Evolutionary conservation across 2,329 filamentous ascomycete genomes (phyloP).

Genomic region (Cadophora sp.): DNA sequence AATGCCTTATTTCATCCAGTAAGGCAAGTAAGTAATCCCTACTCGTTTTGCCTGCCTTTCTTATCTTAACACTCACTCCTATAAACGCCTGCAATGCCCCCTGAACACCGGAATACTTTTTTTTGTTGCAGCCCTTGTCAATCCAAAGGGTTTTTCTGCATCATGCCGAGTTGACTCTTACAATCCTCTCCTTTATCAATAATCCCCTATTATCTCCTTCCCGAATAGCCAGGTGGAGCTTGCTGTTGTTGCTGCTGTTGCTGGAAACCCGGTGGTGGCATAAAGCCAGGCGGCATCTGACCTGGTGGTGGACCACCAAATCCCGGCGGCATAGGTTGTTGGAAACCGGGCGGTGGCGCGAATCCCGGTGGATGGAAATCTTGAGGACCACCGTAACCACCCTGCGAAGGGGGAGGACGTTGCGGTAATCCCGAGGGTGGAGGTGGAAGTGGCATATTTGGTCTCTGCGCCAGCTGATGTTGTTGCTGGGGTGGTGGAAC

Average conservation of each 20-base stretch:
- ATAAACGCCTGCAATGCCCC: slow-evolving; percentile 19
- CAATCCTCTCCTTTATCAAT: neutral
- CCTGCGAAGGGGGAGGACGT: slow-evolving; percentile 72
- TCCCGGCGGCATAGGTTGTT: slow-evolving; percentile 51
- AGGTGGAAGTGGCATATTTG: slow-evolving; percentile 63
- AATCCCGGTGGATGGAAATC: slow-evolving; percentile 54
- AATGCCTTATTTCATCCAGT: neutral
- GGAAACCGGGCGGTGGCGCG: slow-evolving; percentile 56
- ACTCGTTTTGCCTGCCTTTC: neutral
- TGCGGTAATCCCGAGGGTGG: slow-evolving; percentile 63
- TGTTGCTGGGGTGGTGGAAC: slow-evolving; percentile 44
- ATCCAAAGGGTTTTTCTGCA: slow-evolving; percentile 2
- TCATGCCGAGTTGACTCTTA: slow-evolving; percentile 3
- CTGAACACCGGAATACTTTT: slow-evolving; percentile 12
- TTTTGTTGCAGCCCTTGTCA: slow-evolving; percentile 9
- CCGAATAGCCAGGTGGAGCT: slow-evolving; percentile 42
- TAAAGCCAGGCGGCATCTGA: slow-evolving; percentile 39
- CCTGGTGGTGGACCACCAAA: slow-evolving; percentile 40
- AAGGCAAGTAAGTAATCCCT: neutral
- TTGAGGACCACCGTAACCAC: slow-evolving; percentile 70
- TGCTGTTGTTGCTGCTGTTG: slow-evolving; percentile 34
- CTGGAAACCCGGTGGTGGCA: slow-evolving; percentile 41
- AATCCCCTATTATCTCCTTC: slow-evolving; percentile 33
- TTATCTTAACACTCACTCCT: neutral
- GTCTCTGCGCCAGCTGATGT: slow-evolving; percentile 31